Conservation (phyloP, 2,329 filamentous ascomycete genomes). For the Erysiphe pulchra region DNA sequence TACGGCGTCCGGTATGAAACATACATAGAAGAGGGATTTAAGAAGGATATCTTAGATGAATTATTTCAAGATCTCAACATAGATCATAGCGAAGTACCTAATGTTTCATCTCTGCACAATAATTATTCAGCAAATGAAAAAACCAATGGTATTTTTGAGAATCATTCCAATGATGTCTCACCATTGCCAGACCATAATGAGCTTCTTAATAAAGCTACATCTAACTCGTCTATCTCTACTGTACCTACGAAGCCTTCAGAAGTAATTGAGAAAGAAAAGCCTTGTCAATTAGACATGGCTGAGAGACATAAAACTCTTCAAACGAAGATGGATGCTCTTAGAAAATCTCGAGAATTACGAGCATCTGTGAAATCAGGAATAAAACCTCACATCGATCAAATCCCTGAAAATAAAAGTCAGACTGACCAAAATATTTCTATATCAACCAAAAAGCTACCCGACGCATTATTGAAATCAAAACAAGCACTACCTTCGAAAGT, state of each 20-base stretch:
- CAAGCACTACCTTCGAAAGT: neutral
- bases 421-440: neutral
- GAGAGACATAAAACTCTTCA: slow-evolving; percentile 51
- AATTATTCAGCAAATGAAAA: neutral
- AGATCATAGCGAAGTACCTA: neutral
- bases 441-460: neutral
- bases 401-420: neutral
- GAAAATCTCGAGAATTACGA: slow-evolving; percentile 26
- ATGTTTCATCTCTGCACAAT: neutral
- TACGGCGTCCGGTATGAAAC: slow-evolving; percentile 49
- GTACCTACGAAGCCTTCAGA: neutral
- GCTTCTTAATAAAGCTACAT: neutral
- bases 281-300: slow-evolving; percentile 48
- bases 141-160: neutral
- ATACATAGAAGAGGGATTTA: slow-evolving; percentile 47
- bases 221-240: neutral
- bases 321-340: slow-evolving; percentile 53
- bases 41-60: slow-evolving; percentile 30
- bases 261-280: slow-evolving; percentile 45
- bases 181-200: neutral
- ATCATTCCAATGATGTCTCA: slow-evolving; percentile 19
- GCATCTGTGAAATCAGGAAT: slow-evolving; percentile 14
- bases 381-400: neutral
- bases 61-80: slow-evolving; percentile 42
- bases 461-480: neutral